Base-by-base conservation (phyloP, 208 protist genomes). In the Crithidia acanthocephali region DNA sequence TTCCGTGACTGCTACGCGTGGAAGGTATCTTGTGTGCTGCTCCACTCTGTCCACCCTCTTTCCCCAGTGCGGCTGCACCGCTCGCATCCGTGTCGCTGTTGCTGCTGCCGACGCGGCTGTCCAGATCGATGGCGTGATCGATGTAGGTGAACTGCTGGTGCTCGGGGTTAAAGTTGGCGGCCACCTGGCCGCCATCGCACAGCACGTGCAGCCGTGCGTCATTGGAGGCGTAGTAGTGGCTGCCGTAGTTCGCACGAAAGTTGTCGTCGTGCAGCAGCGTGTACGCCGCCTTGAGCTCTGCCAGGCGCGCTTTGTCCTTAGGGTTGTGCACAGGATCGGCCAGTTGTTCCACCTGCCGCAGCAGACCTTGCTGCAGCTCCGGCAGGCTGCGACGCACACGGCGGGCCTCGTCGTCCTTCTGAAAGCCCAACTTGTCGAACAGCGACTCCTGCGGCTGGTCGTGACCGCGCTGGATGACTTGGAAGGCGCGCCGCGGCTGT, bases 131-230 rank as follows among this genome's bases (percentile, higher is more conserved):
- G 13, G 87, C 68, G 67, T 93, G 88, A 55, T 96, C 82, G 2
- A 91, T 59, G 63, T 87, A 96, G 11, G 68, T 67, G 66, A 96
- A 90, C 1, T 64, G 62, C 55, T 83, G 92, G 57, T 93, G 88
- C 74, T 93, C 86, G 0, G 89, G 89, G 60, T 96, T 95, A 58
- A 84, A 91, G 76, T 92, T 93, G 16, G 89, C 92, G 5, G 78
- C 79, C 13, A 89, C 83, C 37, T 90, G 72, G 6, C 87, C 91
- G 13, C 89, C 89, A 32, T 95, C 87, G 47, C 83, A 76, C 37
- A 88, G 73, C 27, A 96, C 80, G 66, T 95, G 85, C 32, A 96
- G 82, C 37, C 53, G 64, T 28, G 87, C 87, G 53, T 96, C 92
- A 47, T 87, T 92, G n/a, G 92, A 95, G 47, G 66, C 70, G 74